Percentiles rank a stretch among this genome's conserved stretches.
Evolutionary conservation across 2,329 filamentous ascomycete species (phyloP).

Genomic region (Ilyonectria sp.): DNA sequence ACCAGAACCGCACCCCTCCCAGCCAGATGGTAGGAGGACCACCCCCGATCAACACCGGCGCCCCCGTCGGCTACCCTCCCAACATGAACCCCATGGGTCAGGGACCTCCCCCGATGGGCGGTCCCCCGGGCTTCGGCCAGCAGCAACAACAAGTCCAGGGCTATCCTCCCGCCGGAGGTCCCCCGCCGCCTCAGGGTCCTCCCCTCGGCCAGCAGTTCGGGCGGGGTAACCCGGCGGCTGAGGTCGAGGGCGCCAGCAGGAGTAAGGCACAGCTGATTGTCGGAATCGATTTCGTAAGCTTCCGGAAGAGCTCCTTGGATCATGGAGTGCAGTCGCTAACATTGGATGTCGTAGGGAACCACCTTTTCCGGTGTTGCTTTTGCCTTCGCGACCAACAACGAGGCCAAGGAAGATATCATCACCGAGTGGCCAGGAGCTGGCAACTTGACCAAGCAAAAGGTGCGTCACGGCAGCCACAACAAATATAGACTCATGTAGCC

Average conservation of each 20-base stretch:
- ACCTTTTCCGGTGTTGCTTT: constrained; percentile 98
- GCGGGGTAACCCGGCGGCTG: constrained; percentile 67
- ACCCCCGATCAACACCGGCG: constrained; percentile 77
- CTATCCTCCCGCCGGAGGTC: constrained; percentile 61
- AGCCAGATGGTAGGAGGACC: constrained; percentile 75
- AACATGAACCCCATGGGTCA: constrained; percentile 62
- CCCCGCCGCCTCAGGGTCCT: constrained; percentile 55
- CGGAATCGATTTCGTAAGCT: constrained; percentile 94
- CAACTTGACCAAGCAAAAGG: constrained; percentile 99
- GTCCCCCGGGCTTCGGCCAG: constrained; percentile 57
- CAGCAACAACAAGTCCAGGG: constrained; percentile 57
- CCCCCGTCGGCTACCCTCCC: constrained; percentile 74
- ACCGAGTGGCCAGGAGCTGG: constrained; percentile 99
- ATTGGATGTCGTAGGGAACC: constrained; percentile 77
- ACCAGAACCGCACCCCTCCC: constrained; percentile 69
- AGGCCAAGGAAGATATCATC: constrained; percentile 98
- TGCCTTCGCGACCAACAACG: constrained; percentile 96
- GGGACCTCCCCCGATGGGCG: constrained; percentile 59
- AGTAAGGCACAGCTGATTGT: constrained; percentile 98
- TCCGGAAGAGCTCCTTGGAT: not conserved
- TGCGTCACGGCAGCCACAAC: constrained; percentile 55
- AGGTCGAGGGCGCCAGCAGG: constrained; percentile 89
- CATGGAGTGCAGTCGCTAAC: constrained; percentile 31
- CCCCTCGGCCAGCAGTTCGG: constrained; percentile 60
- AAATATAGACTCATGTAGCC: not conserved